Percentiles rank a stretch among this genome's conserved stretches.
Evolutionary conservation across 2,329 filamentous ascomycete species (phyloP).

Genomic region (Ophiostoma novo-ulmi): DNA sequence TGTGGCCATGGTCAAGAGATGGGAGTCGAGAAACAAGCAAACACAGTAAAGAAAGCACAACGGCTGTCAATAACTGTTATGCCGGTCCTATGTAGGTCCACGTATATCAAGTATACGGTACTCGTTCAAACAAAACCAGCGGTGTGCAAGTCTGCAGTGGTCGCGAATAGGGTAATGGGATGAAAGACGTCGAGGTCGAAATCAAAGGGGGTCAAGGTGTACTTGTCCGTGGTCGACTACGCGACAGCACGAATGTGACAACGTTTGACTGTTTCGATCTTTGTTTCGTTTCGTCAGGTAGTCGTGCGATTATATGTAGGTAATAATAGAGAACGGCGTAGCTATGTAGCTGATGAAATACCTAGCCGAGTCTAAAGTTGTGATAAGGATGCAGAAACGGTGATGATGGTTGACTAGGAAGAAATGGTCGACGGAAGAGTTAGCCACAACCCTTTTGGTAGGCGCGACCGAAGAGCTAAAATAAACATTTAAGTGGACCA

Average conservation of each 20-base stretch:
- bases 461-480: neutral
- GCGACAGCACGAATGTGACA: slow-evolving; percentile 9
- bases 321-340: neutral
- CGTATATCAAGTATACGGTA: neutral
- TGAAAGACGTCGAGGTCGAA: slow-evolving; percentile 4
- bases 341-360: neutral
- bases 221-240: slow-evolving; percentile 12
- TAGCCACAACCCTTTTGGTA: neutral
- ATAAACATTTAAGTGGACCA: neutral
- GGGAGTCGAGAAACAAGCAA: neutral
- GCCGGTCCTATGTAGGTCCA: neutral
- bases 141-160: neutral
- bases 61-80: neutral
- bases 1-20: slow-evolving; percentile 26
- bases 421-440: neutral
- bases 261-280: neutral
- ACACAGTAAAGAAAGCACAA: neutral
- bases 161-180: neutral
- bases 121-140: neutral
- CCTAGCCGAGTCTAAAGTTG: neutral
- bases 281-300: neutral
- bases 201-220: neutral
- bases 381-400: neutral
- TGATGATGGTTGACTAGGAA: neutral
- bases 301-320: neutral